A percentile compares a stretch with the other conserved stretches of the same genome.
Conservation (phyloP, 169 alveolate species). For the Cyclospora cayetanensis region DNA sequence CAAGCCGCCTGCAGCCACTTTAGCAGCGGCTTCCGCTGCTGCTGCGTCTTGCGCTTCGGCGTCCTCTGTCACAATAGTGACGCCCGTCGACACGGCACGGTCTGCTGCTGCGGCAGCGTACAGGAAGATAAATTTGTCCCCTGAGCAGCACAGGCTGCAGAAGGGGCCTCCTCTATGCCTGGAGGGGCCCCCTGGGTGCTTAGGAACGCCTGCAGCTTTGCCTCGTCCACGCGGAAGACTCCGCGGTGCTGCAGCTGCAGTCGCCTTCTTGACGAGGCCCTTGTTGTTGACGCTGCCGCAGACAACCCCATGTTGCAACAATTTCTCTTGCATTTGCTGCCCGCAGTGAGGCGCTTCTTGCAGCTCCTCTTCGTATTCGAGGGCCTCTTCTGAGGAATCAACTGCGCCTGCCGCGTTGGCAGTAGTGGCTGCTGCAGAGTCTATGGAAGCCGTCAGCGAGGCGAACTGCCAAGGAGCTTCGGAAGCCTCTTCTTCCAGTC, state of each 20-base stretch:
- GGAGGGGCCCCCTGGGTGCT: not conserved
- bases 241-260: not conserved
- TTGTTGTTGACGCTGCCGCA: not conserved
- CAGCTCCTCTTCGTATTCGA: not conserved
- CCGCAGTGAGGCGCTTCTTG: not conserved
- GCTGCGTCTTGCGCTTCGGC: not conserved
- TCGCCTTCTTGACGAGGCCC: not conserved
- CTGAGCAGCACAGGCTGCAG: not conserved
- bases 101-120: slow-evolving; percentile 2
- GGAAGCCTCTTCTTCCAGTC: not conserved
- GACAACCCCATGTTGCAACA: not conserved
- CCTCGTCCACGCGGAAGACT: not conserved
- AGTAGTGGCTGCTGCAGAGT: not conserved
- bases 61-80: not conserved
- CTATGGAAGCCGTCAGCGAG: not conserved
- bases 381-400: not conserved
- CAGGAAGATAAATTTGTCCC: not conserved
- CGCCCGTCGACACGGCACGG: no score
- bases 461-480: slow-evolving; percentile 27
- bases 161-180: not conserved
- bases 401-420: slow-evolving; percentile 34
- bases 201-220: not conserved
- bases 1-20: not conserved
- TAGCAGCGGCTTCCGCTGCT: not conserved
- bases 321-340: not conserved